A percentile compares a stretch with the other conserved stretches of the same genome.
phyloP scores from a whole-genome alignment of 2,329 filamentous ascomycete species.

The Catunica adiposa region DNA sequence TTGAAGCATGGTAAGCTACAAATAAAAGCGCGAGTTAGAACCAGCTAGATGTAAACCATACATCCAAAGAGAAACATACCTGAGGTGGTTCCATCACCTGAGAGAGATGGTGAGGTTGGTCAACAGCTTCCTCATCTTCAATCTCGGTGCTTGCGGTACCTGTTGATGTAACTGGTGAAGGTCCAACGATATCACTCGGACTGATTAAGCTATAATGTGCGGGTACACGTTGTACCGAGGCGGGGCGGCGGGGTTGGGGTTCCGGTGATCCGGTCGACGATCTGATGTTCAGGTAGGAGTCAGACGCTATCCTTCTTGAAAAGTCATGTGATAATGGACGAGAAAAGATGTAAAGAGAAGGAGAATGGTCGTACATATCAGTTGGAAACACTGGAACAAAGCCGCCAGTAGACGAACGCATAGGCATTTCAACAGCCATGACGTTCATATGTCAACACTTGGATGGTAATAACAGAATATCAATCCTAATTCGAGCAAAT shows the following conservation, averaged over 20 bases:
- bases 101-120: conserved; percentile 23
- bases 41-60: not conserved
- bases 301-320: not conserved
- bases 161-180: conserved; percentile 72
- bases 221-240: conserved; percentile 31
- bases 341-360: not conserved
- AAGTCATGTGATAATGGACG: not conserved
- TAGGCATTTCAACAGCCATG: conserved; percentile 46
- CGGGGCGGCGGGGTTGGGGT: conserved; percentile 34
- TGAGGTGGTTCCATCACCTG: conserved; percentile 8
- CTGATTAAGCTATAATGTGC: conserved; percentile 41
- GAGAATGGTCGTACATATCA: conserved; percentile 13
- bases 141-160: conserved; percentile 73
- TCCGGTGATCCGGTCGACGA: conserved; percentile 25
- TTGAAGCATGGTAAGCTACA: conserved; percentile 28
- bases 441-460: conserved; percentile 13
- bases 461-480: not conserved
- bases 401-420: conserved; percentile 40
- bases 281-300: conserved; percentile 21
- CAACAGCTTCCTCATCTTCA: conserved; percentile 57
- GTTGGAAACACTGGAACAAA: conserved; percentile 30
- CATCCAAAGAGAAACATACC: not conserved
- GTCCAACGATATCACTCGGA: conserved; percentile 56
- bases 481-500: not conserved
- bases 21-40: not conserved